These are phyloP conservation scores for Tulasnella sp. DNA, from an alignment of 768 basidiomycete genomes.

Conservation along the genomic window DNA sequence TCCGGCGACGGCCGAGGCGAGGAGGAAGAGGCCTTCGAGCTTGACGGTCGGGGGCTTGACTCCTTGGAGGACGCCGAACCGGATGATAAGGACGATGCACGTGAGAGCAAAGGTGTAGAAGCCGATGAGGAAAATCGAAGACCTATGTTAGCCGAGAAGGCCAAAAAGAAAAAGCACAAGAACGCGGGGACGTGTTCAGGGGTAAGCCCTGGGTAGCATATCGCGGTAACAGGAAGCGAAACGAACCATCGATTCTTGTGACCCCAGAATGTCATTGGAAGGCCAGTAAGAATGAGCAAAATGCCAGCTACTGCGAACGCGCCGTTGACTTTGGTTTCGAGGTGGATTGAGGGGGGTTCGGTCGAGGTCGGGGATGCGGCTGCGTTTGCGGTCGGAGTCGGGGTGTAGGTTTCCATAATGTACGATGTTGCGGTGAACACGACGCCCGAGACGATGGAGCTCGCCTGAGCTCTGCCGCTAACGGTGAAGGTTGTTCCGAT, in stretches of 20 bases:
- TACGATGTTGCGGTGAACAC: constrained; percentile 13
- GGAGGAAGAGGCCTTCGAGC: constrained; percentile 84
- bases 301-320: constrained; percentile 88
- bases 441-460: constrained; percentile 8
- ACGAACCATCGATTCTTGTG: constrained; percentile 92
- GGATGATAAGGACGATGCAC: constrained; percentile 81
- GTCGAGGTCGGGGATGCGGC: constrained; percentile 48
- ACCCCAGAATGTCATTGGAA: constrained; percentile 86
- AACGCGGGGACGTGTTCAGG: constrained; percentile 27
- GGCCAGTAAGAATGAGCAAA: constrained; percentile 81
- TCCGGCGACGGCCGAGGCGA: constrained; percentile 75
- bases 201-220: neutral
- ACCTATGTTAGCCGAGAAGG: constrained; percentile 48
- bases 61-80: constrained; percentile 69
- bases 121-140: constrained; percentile 88
- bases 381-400: constrained; percentile 41
- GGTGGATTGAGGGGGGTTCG: constrained; percentile 41
- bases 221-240: neutral
- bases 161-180: neutral
- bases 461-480: constrained; percentile 2
- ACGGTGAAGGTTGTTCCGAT: constrained; percentile 45
- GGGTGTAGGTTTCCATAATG: constrained; percentile 31
- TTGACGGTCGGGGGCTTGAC: constrained; percentile 75
- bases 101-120: constrained; percentile 85
- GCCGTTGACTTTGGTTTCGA: constrained; percentile 70